Evolutionary conservation across 352 stramenopile genomes (phyloP), one percentile per base, ranked within the genome.

Genomic region (Pythium aquatile): DNA sequence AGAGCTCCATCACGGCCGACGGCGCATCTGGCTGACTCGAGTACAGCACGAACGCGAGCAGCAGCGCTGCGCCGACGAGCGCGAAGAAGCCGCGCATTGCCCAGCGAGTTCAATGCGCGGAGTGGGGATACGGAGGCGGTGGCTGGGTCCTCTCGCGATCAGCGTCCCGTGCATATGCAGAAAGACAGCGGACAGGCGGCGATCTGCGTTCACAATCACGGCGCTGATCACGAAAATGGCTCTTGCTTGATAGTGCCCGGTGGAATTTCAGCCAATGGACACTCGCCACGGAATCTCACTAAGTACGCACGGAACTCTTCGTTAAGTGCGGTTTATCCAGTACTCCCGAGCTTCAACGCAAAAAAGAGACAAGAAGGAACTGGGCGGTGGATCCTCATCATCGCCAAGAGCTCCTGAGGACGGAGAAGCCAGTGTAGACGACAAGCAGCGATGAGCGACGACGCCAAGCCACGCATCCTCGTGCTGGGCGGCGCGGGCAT

Each of bases 401-500:
- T 51, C 44, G 14, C 44, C 44, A 51, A 29, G 44, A 28, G 44
- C 17, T 29, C 11, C 35, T 14, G 44, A 52, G n/a, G 5, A 26
- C 26, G 16, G 39, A 14, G 16, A 30, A 29, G n/a, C 32, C 5
- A 1, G 5, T 35, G 32, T 35, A 35, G 32, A 35, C 32, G 32
- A 35, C 11, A 20, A 51, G 44, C 5, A 51, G 44, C 24, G 24
- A 70, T 70, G 64, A 66, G 64, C 64, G 64, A 60, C 56, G 32
- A 61, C 29, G 42, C 40, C 52, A 91, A 89, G 72, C 82, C 87
- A 26, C 78, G 83, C 55, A 84, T 96, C 65, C 68, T 96, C 64
- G 84, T 96, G 69, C 83, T 96, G 26, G 87, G 87, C 48, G 87
- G 87, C 67, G 76, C 79, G 63, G 87, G 87, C 57, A 93, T 94